A percentile compares a stretch with the other conserved stretches of the same genome.
Conservation (phyloP, 495 filamentous ascomycete genomes). For the Aspergillus avenaceus region DNA sequence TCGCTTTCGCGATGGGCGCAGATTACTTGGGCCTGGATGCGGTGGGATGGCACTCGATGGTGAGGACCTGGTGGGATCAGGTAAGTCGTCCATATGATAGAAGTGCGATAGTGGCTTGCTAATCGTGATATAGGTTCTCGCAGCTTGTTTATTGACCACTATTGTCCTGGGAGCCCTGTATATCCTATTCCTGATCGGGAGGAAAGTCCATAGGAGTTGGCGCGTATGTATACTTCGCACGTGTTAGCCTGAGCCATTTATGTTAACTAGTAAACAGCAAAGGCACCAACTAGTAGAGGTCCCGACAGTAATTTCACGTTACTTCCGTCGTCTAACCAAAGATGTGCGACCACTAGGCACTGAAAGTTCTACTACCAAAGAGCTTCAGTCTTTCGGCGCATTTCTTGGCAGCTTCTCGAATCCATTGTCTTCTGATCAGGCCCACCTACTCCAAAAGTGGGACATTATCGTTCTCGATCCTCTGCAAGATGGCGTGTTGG, state of each 20-base stretch:
- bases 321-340: conserved; percentile 7
- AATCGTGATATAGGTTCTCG: conserved; percentile 6
- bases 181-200: conserved; percentile 10
- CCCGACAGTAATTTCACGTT: conserved; percentile 4
- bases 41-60: conserved; percentile 16
- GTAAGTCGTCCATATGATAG: conserved; percentile 1
- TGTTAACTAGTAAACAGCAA: conserved; percentile 1
- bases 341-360: neutral
- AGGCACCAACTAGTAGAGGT: conserved; percentile 12
- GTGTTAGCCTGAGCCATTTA: neutral
- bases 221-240: conserved; percentile 2
- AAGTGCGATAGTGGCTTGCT: neutral
- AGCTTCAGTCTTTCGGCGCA: conserved; percentile 34
- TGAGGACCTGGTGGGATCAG: conserved; percentile 17
- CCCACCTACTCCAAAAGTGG: conserved; percentile 37
- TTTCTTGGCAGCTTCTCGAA: conserved; percentile 37
- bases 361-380: neutral
- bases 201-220: conserved; percentile 7
- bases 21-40: conserved; percentile 18
- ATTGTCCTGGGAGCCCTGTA: conserved; percentile 12
- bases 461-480: conserved; percentile 41
- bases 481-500: conserved; percentile 29
- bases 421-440: conserved; percentile 30
- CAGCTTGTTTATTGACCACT: conserved; percentile 11
- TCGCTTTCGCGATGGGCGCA: conserved; percentile 8